These are phyloP conservation scores for Penicillium sp. DNA, from an alignment of 2,329 filamentous ascomycete genomes.

Conservation along the genomic window DNA sequence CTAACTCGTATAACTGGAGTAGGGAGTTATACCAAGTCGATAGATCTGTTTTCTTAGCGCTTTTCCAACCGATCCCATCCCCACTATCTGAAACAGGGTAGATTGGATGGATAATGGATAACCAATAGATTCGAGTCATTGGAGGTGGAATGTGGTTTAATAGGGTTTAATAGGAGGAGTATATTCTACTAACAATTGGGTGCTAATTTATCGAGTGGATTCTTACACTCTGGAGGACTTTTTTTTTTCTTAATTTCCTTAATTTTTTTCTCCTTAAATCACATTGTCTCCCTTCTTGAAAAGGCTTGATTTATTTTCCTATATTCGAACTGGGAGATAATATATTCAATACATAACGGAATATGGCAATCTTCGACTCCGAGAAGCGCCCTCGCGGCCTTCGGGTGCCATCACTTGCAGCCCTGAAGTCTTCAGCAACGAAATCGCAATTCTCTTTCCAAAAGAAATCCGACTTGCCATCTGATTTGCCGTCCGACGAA, in stretches of 20 bases:
- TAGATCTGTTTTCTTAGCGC: background rate
- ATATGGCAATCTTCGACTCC: conserved; percentile 36
- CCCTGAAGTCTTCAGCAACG: conserved; percentile 26
- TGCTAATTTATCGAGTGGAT: no score
- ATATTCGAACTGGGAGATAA: background rate
- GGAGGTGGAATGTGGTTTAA: background rate
- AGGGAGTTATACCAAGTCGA: background rate
- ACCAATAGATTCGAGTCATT: background rate
- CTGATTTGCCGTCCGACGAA: conserved; percentile 16
- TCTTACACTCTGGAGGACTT: no score
- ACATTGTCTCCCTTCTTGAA: background rate
- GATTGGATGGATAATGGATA: background rate
- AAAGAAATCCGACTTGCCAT: conserved; percentile 15
- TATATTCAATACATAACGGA: background rate
- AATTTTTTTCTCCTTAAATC: background rate
- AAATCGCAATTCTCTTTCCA: conserved; percentile 28
- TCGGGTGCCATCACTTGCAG: conserved; percentile 34
- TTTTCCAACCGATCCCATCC: background rate
- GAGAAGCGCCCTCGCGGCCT: conserved; percentile 35
- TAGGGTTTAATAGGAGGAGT: background rate
- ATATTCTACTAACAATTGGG: no score
- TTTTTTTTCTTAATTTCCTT: background rate
- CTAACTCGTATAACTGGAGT: no score
- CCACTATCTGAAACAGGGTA: background rate
- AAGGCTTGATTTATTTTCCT: no score